phyloP scores from a whole-genome alignment of 1,139 yeast species.

The Nakaseomyces sp. region DNA sequence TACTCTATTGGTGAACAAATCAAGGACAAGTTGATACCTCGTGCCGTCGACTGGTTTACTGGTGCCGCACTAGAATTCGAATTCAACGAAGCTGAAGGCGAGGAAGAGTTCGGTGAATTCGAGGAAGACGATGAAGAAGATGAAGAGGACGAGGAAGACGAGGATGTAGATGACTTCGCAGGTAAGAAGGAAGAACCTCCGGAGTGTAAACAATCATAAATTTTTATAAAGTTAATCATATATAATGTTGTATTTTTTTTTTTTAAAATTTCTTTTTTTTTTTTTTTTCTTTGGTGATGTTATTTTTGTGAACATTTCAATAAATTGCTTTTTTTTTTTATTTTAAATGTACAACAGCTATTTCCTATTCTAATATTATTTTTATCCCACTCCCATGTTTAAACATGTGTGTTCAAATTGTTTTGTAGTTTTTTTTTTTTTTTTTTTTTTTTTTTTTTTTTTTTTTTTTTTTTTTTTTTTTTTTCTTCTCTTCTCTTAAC shows the following conservation, averaged over 20 bases:
- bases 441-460: too few species aligned
- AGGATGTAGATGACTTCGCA: conserved; percentile 27
- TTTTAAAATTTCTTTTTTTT: too few species aligned
- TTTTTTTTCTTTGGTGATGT: background rate
- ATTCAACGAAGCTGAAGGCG: conserved; percentile 43
- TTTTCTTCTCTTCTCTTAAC: too few species aligned
- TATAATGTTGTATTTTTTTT: background rate
- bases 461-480: too few species aligned
- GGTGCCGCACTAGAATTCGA: conserved; percentile 77
- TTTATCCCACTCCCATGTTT: too few species aligned
- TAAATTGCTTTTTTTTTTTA: too few species aligned
- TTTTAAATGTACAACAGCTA: too few species aligned
- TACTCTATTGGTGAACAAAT: conserved; percentile 94
- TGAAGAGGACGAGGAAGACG: conserved; percentile 35
- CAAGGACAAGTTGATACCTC: conserved; percentile 89
- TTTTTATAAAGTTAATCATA: background rate
- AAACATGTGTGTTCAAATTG: too few species aligned
- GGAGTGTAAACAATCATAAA: conserved; percentile 66
- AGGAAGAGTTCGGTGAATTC: conserved; percentile 51
- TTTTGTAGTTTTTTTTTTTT: too few species aligned
- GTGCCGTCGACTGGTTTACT: conserved; percentile 97
- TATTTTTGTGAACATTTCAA: background rate
- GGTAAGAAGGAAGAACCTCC: conserved; percentile 54
- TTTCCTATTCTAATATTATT: too few species aligned
- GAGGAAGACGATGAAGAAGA: conserved; percentile 44